phyloP scores from a whole-genome alignment of 768 basidiomycete genomes.

The Kwoniella botswanensis region DNA sequence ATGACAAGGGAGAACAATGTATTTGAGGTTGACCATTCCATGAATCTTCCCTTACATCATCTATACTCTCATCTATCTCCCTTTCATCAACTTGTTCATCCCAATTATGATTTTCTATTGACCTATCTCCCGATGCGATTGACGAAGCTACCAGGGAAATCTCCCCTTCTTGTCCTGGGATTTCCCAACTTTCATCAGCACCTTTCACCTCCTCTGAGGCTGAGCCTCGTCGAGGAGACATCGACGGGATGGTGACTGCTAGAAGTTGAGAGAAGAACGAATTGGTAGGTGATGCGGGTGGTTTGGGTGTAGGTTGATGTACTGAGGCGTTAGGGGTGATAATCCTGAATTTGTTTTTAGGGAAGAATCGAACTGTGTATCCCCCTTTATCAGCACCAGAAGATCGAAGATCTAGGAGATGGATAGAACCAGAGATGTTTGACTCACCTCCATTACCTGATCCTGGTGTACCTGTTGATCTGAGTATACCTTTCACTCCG shows the following conservation, averaged over 20 bases:
- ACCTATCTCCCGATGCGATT: conserved; percentile 13
- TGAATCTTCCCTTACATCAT: conserved; percentile 27
- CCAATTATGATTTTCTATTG: conserved; percentile 4
- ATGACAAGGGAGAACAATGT: conserved; percentile 39
- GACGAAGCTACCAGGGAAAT: conserved; percentile 46
- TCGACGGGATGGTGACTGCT: conserved; percentile 43
- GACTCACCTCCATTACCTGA: conserved; percentile 53
- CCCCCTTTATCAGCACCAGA: background rate
- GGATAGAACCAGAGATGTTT: too few relatives aligned
- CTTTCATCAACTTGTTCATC: conserved; percentile 14
- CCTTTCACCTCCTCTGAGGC: background rate
- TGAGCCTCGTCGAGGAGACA: conserved; percentile 36
- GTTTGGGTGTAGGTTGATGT: conserved; percentile 21
- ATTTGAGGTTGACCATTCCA: conserved; percentile 46
- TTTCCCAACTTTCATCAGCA: conserved; percentile 49
- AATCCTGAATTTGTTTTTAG: conserved; percentile 51
- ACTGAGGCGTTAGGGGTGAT: conserved; percentile 50
- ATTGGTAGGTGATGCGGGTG: conserved; percentile 36
- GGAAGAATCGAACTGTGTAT: conserved; percentile 50
- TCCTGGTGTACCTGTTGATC: conserved; percentile 48
- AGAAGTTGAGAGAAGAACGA: conserved; percentile 50
- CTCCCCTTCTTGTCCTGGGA: conserved; percentile 52
- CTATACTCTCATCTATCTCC: background rate
- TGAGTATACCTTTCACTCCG: conserved; percentile 46
- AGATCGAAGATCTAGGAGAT: background rate